These are phyloP conservation scores for Camellia granthamiana DNA, from an alignment of 148 eudicot species.

Conservation along the genomic window DNA sequence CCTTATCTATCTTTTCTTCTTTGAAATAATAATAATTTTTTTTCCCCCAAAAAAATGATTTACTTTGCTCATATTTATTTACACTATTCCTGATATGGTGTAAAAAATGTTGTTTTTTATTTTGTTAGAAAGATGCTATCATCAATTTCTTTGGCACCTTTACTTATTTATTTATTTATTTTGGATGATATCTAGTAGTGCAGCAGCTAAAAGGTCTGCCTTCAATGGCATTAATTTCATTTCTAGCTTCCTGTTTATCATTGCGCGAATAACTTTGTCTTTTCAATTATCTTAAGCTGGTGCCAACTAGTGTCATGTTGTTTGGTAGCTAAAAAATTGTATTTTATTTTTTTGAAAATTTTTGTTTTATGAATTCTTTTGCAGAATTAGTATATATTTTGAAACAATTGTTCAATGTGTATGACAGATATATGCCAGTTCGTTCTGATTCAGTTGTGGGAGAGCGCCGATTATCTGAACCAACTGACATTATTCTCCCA, in stretches of 20 bases:
- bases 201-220: neutral
- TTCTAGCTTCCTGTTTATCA: neutral
- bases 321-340: neutral
- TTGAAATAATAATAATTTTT: too few relatives aligned
- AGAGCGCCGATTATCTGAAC: constrained; percentile 80
- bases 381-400: neutral
- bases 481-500: constrained; percentile 76
- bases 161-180: neutral
- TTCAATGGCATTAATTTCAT: neutral
- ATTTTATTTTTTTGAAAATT: neutral
- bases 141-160: neutral
- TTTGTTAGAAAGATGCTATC: neutral
- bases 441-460: constrained; percentile 97
- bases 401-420: neutral
- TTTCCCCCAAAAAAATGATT: neutral
- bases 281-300: neutral
- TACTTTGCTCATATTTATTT: neutral
- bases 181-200: neutral
- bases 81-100: neutral
- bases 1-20: too few relatives aligned
- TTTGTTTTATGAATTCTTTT: neutral
- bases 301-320: neutral
- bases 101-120: neutral
- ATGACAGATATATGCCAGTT: constrained; percentile 81
- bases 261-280: neutral